Base-by-base conservation (phyloP, 768 basidiomycete genomes). In the Atractiella rhizophila region DNA sequence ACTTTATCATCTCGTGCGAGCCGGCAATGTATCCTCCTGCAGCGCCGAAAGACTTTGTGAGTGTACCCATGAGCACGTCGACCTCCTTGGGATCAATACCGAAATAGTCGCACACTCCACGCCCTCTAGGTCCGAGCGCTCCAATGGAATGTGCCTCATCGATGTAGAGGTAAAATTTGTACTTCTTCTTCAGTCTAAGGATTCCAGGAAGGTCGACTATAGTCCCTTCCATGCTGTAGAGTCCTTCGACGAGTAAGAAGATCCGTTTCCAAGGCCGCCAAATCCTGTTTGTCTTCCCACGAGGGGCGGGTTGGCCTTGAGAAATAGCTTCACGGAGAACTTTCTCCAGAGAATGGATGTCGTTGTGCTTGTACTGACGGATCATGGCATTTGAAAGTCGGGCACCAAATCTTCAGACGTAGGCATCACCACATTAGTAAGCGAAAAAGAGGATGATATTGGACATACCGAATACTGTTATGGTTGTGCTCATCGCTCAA, bases 241-340 rank as follows among this genome's bases (percentile, higher is more conserved):
- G 59, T 3, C 91, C 91, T 57, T 98, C 91, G 11, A 96, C 82
- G 40, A 91, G 70, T 32, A 98, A 49, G 28, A 98, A 59, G 46
- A 98, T 96, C 65, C 88, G 94, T 65, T 88, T 91, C 91, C 91
- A 96, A 11, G 88, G 88, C n/a, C 91, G 63, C 54, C 96, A 91
- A 0, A 85, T 91, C 62, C 85, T 76, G n/a, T n/a, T n/a, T n/a
- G n/a, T n/a, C n/a, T n/a, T n/a, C n/a, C n/a, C n/a, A n/a, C n/a
- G n/a, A n/a, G n/a, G n/a, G n/a, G n/a, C n/a, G 4, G 88, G 85
- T 57, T 96, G 88, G 13, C 91, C 91, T 59, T 98, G 91, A 52
- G 77, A 81, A 61, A 98, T 86, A 20, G 72, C 74, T 59, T 98
- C 91, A 31, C 73, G 66, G 54, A 98, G 62, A 11, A 96, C 54